These are phyloP conservation scores for Penicillium crystallinum DNA, from an alignment of 495 filamentous ascomycete species.

Conservation along the genomic window DNA sequence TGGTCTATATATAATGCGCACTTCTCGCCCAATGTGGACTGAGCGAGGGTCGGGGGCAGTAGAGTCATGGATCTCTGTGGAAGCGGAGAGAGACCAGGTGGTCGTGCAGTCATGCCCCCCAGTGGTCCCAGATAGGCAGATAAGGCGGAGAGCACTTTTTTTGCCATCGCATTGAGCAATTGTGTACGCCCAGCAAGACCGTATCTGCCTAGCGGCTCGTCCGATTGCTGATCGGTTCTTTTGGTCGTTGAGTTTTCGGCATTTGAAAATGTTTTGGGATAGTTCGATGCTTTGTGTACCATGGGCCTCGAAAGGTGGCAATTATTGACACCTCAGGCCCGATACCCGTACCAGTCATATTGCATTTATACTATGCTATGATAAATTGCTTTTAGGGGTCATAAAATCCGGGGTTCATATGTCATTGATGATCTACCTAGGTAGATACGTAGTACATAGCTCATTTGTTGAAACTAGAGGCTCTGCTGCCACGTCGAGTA, in stretches of 20 bases:
- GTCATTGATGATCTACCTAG: no score
- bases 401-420: no score
- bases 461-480: background rate
- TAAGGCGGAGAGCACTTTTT: slow-evolving; percentile 31
- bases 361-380: no score
- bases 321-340: background rate
- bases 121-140: slow-evolving; percentile 17
- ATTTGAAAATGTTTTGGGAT: background rate
- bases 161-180: slow-evolving; percentile 12
- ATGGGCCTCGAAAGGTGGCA: background rate
- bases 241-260: background rate
- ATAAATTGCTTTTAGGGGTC: no score
- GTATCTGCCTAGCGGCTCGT: background rate
- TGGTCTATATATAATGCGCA: slow-evolving; percentile 47
- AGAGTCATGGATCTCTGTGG: slow-evolving; percentile 33
- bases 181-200: background rate
- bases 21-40: slow-evolving; percentile 46
- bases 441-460: background rate
- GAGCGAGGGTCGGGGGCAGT: slow-evolving; percentile 41
- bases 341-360: no score
- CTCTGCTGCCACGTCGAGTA: background rate
- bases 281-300: background rate
- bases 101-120: slow-evolving; percentile 20
- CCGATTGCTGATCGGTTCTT: background rate
- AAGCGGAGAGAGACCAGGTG: slow-evolving; percentile 11